These are phyloP conservation scores for Leishmania tropica DNA, from an alignment of 208 protist genomes.

Conservation along the genomic window DNA sequence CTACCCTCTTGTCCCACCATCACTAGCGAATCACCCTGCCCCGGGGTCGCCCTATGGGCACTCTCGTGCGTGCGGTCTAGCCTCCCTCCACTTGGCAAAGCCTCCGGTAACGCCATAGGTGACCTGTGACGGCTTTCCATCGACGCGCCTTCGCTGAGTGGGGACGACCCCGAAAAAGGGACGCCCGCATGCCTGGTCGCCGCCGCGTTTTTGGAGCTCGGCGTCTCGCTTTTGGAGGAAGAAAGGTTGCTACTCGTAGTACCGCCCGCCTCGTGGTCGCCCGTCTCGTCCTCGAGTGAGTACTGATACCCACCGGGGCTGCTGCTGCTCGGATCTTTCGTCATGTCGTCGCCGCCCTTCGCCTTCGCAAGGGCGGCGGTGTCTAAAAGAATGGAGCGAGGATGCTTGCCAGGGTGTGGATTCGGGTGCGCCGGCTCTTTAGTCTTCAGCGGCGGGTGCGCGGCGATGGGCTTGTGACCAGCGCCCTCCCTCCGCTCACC, in stretches of 20 bases:
- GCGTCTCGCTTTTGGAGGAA: constrained; percentile 23
- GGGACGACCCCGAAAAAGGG: constrained; percentile 13
- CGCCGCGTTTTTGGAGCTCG: neutral
- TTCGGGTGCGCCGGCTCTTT: constrained; percentile 6
- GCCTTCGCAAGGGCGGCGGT: constrained; percentile 22
- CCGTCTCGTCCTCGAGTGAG: constrained; percentile 15
- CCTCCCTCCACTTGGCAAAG: neutral
- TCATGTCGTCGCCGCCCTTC: neutral
- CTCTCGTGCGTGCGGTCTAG: neutral
- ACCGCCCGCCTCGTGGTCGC: constrained; percentile 24
- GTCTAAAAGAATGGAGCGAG: constrained; percentile 31
- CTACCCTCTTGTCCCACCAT: constrained; percentile 1
- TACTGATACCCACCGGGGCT: constrained; percentile 4
- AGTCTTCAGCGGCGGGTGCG: neutral
- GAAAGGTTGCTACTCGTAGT: constrained; percentile 38
- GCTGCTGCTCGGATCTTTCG: neutral
- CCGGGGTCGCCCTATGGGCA: neutral
- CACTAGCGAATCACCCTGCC: neutral
- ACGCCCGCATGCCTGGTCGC: neutral
- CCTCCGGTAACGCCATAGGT: neutral
- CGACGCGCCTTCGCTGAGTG: constrained; percentile 8
- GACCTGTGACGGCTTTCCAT: neutral
- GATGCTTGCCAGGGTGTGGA: constrained; percentile 5
- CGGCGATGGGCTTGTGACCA: neutral
- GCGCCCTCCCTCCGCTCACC: neutral